A percentile compares a stretch with the other conserved stretches of the same genome.
Conservation (phyloP, 768 basidiomycete species). For the Calvatia gigantea region DNA sequence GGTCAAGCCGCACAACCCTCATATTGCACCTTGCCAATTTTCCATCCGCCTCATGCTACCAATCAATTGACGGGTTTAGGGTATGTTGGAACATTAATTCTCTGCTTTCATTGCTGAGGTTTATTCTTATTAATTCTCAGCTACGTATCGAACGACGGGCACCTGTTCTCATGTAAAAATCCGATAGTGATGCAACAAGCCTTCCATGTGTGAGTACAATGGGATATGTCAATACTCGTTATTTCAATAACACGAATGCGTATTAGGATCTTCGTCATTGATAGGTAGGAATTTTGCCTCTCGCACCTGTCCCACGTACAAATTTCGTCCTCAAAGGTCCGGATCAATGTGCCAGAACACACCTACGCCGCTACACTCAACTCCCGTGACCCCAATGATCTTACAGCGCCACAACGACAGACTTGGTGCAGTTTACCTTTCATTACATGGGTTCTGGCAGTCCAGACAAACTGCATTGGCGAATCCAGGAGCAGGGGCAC, state of each 20-base stretch:
- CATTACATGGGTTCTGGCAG: slow-evolving; percentile 53
- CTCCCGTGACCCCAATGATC: slow-evolving; percentile 22
- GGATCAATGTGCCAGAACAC: slow-evolving; percentile 45
- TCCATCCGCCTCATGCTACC: slow-evolving; percentile 34
- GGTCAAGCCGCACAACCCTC: slow-evolving; percentile 42
- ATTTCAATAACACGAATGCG: neutral
- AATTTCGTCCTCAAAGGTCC: slow-evolving; percentile 34
- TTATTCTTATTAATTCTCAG: slow-evolving; percentile 15
- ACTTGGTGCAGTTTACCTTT: slow-evolving; percentile 56
- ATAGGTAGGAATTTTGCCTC: slow-evolving; percentile 29
- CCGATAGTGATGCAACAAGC: slow-evolving; percentile 49
- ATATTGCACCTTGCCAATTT: slow-evolving; percentile 50
- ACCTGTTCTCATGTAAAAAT: slow-evolving; percentile 50
- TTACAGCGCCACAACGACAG: slow-evolving; percentile 36
- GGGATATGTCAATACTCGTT: neutral
- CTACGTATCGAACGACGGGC: slow-evolving; percentile 55
- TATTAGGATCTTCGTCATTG: slow-evolving; percentile 41
- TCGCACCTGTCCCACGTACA: neutral
- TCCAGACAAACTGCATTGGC: slow-evolving; percentile 40
- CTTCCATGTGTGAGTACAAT: slow-evolving; percentile 52
- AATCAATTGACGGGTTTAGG: slow-evolving; percentile 15
- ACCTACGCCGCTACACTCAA: slow-evolving; percentile 38
- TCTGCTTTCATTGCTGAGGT: neutral
- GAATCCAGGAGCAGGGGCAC: slow-evolving; percentile 8
- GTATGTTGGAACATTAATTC: neutral